Conservation (phyloP, 2,329 filamentous ascomycete genomes). For the Xylariaceae sp. region DNA sequence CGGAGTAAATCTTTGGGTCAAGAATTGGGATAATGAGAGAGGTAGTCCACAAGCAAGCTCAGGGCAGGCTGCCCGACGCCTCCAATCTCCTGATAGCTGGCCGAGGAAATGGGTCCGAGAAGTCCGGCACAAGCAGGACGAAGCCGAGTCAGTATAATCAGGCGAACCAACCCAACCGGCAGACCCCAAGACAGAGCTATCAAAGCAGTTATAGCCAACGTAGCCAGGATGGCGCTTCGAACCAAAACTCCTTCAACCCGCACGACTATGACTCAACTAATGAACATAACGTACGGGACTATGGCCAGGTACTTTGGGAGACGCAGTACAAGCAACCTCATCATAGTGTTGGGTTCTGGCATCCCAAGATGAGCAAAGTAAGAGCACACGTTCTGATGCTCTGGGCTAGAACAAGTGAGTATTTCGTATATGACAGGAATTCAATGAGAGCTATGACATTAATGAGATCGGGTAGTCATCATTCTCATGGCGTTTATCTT, state of each 20-base stretch:
- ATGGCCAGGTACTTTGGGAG: neutral
- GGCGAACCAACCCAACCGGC: no score
- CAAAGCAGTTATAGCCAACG: neutral
- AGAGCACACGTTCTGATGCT: conserved; percentile 27
- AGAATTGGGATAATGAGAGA: neutral
- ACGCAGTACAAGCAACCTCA: conserved; percentile 19
- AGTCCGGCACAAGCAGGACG: neutral
- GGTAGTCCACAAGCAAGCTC: neutral
- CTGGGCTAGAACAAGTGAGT: conserved; percentile 36
- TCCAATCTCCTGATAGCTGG: conserved; percentile 23
- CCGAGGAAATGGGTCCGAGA: conserved; percentile 3
- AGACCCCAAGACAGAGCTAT: conserved; percentile 1
- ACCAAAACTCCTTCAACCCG: conserved; percentile 16
- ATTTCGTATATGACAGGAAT: neutral
- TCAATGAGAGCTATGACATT: neutral
- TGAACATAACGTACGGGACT: conserved; percentile 12
- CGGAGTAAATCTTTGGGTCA: neutral
- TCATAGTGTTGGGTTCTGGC: conserved; percentile 37
- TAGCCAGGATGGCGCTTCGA: conserved; percentile 13
- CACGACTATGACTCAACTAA: conserved; percentile 21
- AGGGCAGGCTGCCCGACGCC: conserved; percentile 8
- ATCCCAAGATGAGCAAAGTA: conserved; percentile 32
- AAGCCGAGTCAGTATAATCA: neutral
- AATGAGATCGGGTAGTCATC: conserved; percentile 43
- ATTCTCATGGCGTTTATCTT: conserved; percentile 64